Conservation (phyloP, 2,329 filamentous ascomycete genomes). For the Cladophialophora psammophila region DNA sequence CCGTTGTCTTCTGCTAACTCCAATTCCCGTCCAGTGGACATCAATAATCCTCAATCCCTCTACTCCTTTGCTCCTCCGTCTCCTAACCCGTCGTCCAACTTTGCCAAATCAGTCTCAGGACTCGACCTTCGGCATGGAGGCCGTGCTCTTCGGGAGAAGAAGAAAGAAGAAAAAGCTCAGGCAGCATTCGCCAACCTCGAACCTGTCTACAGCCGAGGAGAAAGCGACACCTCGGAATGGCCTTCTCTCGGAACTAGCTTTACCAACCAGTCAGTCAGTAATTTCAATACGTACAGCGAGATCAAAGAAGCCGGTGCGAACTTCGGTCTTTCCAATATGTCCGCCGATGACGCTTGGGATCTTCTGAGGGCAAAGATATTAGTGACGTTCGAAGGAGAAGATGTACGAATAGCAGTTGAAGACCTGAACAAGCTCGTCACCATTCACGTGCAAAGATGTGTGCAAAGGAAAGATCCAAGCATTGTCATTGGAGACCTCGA, state of each 20-base stretch:
- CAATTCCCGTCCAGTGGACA: conserved; percentile 69
- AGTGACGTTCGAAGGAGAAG: conserved; percentile 70
- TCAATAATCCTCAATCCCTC: conserved; percentile 67
- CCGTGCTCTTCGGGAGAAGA: conserved; percentile 79
- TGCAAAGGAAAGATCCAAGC: conserved; percentile 65
- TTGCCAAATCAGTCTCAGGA: conserved; percentile 83
- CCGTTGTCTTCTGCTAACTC: conserved; percentile 70
- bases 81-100: conserved; percentile 65
- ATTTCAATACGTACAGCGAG: conserved; percentile 38
- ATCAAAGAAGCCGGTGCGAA: conserved; percentile 45
- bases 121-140: conserved; percentile 80
- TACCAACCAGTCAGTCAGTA: conserved; percentile 34
- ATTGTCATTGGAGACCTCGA: conserved; percentile 69
- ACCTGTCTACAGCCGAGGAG: conserved; percentile 40
- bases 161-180: conserved; percentile 69
- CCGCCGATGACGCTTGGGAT: conserved; percentile 71
- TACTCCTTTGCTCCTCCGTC: conserved; percentile 73
- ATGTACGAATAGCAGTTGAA: conserved; percentile 69
- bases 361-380: conserved; percentile 69
- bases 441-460: conserved; percentile 68
- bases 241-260: conserved; percentile 36
- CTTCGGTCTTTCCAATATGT: conserved; percentile 74
- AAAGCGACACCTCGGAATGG: conserved; percentile 42
- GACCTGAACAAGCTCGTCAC: conserved; percentile 70
- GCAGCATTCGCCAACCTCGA: conserved; percentile 43